Evolutionary conservation across 805 yeast species (phyloP), one percentile per base, ranked within the genome.

Genomic region (Candida broadrunensis): DNA sequence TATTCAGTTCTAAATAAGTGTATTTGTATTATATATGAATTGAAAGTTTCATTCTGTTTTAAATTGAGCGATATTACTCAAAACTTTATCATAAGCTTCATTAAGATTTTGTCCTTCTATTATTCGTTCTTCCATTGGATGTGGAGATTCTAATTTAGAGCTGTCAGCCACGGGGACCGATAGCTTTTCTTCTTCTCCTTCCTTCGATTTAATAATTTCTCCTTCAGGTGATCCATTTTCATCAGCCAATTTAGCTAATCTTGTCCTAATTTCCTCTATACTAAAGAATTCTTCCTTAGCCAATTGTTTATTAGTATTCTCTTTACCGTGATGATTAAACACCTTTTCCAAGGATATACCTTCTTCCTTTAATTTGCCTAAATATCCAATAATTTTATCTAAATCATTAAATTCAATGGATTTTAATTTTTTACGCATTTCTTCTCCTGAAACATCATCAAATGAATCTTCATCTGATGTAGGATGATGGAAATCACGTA

Each of bases 391-490:
- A 18, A 65, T 56, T 34, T 60, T 52, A 36, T 65, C 69, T 33
- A 68, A 51, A 41, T 68, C 72, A 16, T 50, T 47, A 18, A 66
- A 54, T 44, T 61, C 62, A 21, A 59, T 54, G 13, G 56, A 53
- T 27, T 57, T 49, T 25, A 70, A 49, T 42, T 56, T 61, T 39
- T 54, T 48, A 12, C 74, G 53, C 37, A 70, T 63, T 20, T 67
- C 70, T 42, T 70, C 73, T 4, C 74, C 74, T 1, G 65, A 53
- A 14, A 59, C 41, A 3, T 48, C 46, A 3, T 43, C 43, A 24
- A 55, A 50, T 14, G 30, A 33, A 31, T 19, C 20, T 4, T 31
- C 34, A 8, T 35, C 36, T 2, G 41, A 41, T 14, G 36, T 38
- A 14, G 41, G 39, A 19, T 39, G 41, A 33, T 45, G 41, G 36